phyloP scores from a whole-genome alignment of 1,284 basidiomycete genomes.

The Pisolithus thermaeus region DNA sequence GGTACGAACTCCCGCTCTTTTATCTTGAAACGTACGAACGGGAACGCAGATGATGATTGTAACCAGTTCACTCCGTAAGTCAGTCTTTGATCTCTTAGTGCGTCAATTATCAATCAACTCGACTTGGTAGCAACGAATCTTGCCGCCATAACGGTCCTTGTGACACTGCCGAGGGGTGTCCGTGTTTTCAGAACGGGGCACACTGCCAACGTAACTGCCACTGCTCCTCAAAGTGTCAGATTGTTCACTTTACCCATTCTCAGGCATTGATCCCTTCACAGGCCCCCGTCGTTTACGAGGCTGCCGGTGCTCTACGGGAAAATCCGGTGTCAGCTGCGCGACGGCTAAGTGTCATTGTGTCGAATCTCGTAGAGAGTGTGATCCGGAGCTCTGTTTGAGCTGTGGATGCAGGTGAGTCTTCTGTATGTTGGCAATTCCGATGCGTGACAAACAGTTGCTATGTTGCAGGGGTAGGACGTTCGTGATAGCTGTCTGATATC shows the following conservation, averaged over 20 bases:
- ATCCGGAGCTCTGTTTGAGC: slow-evolving; percentile 29
- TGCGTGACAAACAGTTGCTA: background rate
- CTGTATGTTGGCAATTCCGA: background rate
- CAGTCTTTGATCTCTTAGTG: background rate
- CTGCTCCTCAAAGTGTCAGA: slow-evolving; percentile 34
- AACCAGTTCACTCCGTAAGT: slow-evolving; percentile 35
- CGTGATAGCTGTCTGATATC: background rate
- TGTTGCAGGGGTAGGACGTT: slow-evolving; percentile 22
- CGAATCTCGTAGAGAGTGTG: slow-evolving; percentile 35
- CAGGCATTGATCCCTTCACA: slow-evolving; percentile 3
- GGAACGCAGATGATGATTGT: slow-evolving; percentile 26
- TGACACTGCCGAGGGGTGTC: slow-evolving; percentile 23
- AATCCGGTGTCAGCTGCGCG: slow-evolving; percentile 18
- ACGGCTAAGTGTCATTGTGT: slow-evolving; percentile 33
- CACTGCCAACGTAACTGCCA: slow-evolving; percentile 38
- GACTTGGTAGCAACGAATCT: slow-evolving; percentile 24
- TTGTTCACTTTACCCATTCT: background rate
- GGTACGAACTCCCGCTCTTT: slow-evolving; percentile 13
- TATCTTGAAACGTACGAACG: background rate
- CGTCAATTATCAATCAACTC: slow-evolving; percentile 1
- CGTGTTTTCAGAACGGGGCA: slow-evolving; percentile 29
- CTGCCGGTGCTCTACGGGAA: slow-evolving; percentile 32
- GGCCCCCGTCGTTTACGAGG: slow-evolving; percentile 36
- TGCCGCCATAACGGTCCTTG: slow-evolving; percentile 41
- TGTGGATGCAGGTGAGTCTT: slow-evolving; percentile 24